Conservation (phyloP, 1,284 basidiomycete species). For the Rhodotorula sp. region DNA sequence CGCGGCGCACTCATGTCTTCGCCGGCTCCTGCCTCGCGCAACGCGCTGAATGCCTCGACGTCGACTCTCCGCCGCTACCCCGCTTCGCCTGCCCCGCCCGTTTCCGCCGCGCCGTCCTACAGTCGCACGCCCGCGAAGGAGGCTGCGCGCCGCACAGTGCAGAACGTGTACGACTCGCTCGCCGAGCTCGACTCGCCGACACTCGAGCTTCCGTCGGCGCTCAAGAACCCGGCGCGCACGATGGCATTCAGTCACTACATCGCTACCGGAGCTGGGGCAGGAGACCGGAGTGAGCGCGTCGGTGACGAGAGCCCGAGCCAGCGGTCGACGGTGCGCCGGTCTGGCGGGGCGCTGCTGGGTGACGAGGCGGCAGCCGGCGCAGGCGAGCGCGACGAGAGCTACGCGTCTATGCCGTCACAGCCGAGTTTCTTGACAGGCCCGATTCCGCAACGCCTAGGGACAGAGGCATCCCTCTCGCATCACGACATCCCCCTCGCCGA, state of each 20-base stretch:
- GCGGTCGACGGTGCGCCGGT: neutral
- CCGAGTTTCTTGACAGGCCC: slow-evolving; percentile 13
- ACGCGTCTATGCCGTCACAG: slow-evolving; percentile 13
- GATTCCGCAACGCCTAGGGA: neutral
- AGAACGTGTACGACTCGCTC: slow-evolving; percentile 34
- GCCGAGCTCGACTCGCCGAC: slow-evolving; percentile 23
- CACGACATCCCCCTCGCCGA: slow-evolving; percentile 37
- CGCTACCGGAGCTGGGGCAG: neutral
- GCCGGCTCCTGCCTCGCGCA: neutral
- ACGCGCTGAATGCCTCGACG: neutral
- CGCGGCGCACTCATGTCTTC: slow-evolving; percentile 9
- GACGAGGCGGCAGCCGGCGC: neutral
- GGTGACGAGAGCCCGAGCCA: slow-evolving; percentile 4
- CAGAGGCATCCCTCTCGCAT: neutral
- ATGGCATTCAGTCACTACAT: neutral
- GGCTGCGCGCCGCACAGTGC: slow-evolving; percentile 31
- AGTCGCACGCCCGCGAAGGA: slow-evolving; percentile 35
- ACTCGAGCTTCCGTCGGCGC: slow-evolving; percentile 25
- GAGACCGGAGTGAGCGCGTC: neutral
- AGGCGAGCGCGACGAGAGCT: slow-evolving; percentile 1
- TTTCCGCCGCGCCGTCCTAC: neutral
- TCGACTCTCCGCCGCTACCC: neutral
- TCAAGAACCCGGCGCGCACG: slow-evolving; percentile 10
- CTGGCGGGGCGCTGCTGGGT: neutral
- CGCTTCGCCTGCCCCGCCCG: neutral